These are phyloP conservation scores for Cyberlindnera subsufficiens DNA, from an alignment of 805 yeast genomes.

Conservation along the genomic window DNA sequence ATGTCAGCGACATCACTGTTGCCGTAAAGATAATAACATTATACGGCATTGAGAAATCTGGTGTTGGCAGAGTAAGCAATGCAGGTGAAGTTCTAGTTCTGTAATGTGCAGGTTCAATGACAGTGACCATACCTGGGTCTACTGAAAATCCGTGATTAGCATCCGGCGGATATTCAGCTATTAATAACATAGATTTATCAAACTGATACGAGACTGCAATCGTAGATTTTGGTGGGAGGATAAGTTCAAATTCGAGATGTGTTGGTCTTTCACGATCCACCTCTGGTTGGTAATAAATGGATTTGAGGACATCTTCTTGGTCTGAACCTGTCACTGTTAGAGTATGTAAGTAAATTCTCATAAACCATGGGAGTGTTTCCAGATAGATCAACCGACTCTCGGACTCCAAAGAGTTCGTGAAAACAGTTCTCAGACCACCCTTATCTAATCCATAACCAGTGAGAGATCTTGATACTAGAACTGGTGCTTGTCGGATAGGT, in stretches of 20 bases:
- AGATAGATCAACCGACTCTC: slow-evolving; percentile 53
- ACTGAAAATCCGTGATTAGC: slow-evolving; percentile 97
- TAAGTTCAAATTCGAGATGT: slow-evolving; percentile 65
- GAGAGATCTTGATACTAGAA: slow-evolving; percentile 74
- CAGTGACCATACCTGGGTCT: slow-evolving; percentile 79
- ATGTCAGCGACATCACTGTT: slow-evolving; percentile 86
- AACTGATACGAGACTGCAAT: slow-evolving; percentile 67
- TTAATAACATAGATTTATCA: slow-evolving; percentile 78
- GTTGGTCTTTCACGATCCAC: slow-evolving; percentile 76
- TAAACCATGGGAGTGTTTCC: slow-evolving; percentile 91
- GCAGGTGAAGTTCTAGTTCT: slow-evolving; percentile 80
- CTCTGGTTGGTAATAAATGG: slow-evolving; percentile 68
- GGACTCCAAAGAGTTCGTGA: slow-evolving; percentile 56
- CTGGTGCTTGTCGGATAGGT: slow-evolving; percentile 46
- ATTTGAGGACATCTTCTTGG: slow-evolving; percentile 36
- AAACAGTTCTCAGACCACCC: slow-evolving; percentile 80
- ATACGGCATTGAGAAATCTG: slow-evolving; percentile 98
- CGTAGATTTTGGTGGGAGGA: slow-evolving; percentile 58
- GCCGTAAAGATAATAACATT: slow-evolving; percentile 92
- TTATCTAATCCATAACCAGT: slow-evolving; percentile 89
- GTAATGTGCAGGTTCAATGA: slow-evolving; percentile 39
- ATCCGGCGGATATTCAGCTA: slow-evolving; percentile 97
- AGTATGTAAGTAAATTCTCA: slow-evolving; percentile 76
- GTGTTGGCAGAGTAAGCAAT: slow-evolving; percentile 83
- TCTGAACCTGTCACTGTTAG: slow-evolving; percentile 30